phyloP scores from a whole-genome alignment of 1,139 yeast species.

The Kurtzmaniella natalensis region DNA sequence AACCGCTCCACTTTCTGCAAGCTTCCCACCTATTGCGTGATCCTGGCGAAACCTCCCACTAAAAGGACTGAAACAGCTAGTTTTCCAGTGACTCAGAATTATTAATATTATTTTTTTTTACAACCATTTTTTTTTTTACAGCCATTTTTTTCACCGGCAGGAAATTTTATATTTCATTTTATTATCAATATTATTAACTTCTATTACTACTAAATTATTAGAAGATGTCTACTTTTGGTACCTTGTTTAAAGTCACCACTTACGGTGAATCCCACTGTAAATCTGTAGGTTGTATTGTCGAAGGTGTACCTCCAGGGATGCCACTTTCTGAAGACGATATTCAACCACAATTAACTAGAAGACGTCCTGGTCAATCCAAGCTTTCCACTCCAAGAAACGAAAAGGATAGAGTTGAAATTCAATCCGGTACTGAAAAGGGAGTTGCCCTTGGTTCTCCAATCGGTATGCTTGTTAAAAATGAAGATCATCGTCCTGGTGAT shows the following conservation, averaged over 20 bases:
- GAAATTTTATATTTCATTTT: too few species aligned
- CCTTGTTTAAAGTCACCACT: slow-evolving; percentile 68
- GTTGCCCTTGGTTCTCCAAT: slow-evolving; percentile 92
- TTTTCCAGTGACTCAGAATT: slow-evolving; percentile 1
- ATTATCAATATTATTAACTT: too few species aligned
- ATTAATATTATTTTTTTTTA: too few species aligned
- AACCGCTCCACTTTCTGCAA: not conserved
- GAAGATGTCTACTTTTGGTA: slow-evolving; percentile 43
- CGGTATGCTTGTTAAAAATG: slow-evolving; percentile 86
- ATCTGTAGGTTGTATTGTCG: slow-evolving; percentile 98
- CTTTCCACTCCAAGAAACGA: slow-evolving; percentile 94
- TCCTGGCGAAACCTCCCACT: not conserved
- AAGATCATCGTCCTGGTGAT: slow-evolving; percentile 96
- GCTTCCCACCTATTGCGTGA: not conserved
- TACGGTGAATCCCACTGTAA: slow-evolving; percentile 98
- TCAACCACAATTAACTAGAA: slow-evolving; percentile 92
- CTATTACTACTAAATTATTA: too few species aligned
- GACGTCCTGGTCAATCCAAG: slow-evolving; percentile 96
- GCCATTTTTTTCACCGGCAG: too few species aligned
- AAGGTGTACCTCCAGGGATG: slow-evolving; percentile 97
- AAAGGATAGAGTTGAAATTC: slow-evolving; percentile 87
- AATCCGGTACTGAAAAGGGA: slow-evolving; percentile 91
- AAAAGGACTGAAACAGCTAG: too few species aligned
- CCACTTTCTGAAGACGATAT: slow-evolving; percentile 78
- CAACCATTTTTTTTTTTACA: too few species aligned